Percentiles rank a stretch among this genome's conserved stretches.
Conservation (phyloP, 371 early-diverging fungal species). For the Gilbertella persicaria region DNA sequence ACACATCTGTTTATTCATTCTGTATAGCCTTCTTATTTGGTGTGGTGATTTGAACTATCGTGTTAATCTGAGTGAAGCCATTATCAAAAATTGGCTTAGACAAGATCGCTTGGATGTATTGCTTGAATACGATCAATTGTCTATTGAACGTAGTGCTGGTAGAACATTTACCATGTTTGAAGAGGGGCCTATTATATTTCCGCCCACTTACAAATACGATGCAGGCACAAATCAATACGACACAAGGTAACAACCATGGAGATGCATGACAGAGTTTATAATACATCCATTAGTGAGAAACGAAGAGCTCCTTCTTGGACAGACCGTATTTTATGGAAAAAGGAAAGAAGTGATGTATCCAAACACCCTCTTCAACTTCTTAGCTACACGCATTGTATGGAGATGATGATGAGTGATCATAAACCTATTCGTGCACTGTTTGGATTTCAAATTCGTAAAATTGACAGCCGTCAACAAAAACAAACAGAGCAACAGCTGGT, state of each 20-base stretch:
- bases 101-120: constrained; percentile 55
- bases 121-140: constrained; percentile 69
- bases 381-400: constrained; percentile 64
- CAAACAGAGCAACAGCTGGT: constrained; percentile 59
- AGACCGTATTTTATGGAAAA: constrained; percentile 90
- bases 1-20: constrained; percentile 1
- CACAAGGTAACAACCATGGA: constrained; percentile 69
- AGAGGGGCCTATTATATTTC: constrained; percentile 80
- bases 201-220: constrained; percentile 95
- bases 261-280: neutral
- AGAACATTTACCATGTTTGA: constrained; percentile 76
- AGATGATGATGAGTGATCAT: constrained; percentile 83
- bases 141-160: constrained; percentile 47
- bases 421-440: constrained; percentile 87
- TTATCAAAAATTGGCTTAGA: constrained; percentile 56
- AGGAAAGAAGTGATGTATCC: constrained; percentile 27
- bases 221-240: constrained; percentile 83
- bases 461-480: constrained; percentile 59
- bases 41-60: constrained; percentile 96
- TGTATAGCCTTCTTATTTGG: constrained; percentile 81
- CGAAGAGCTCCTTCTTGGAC: constrained; percentile 90
- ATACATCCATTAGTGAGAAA: constrained; percentile 62
- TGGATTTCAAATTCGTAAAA: constrained; percentile 48
- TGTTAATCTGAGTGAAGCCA: constrained; percentile 63
- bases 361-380: constrained; percentile 38